These are phyloP conservation scores for Agroathelia rolfsii DNA, from an alignment of 1,284 basidiomycete species.

Conservation along the genomic window DNA sequence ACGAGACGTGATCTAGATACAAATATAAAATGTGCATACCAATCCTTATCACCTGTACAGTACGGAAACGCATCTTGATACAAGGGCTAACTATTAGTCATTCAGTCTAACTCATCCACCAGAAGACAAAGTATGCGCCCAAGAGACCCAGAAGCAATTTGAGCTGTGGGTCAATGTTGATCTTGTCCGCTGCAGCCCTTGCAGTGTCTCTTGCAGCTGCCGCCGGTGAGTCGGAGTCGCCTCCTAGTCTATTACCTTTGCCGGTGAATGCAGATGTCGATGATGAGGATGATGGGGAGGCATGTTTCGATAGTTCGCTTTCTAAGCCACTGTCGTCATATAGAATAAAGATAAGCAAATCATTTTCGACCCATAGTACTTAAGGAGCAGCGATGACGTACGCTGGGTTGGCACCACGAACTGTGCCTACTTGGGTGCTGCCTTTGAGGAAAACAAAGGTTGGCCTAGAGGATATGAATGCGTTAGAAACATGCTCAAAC, in stretches of 20 bases:
- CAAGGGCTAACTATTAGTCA: too few relatives aligned
- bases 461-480: slow-evolving; percentile 39
- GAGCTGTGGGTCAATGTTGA: slow-evolving; percentile 52
- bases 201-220: slow-evolving; percentile 23
- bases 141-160: slow-evolving; percentile 52
- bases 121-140: slow-evolving; percentile 56
- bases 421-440: slow-evolving; percentile 52
- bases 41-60: too few relatives aligned
- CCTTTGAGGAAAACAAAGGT: slow-evolving; percentile 71
- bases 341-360: background rate
- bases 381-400: slow-evolving; percentile 23
- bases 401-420: slow-evolving; percentile 58
- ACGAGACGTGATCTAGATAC: too few relatives aligned
- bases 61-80: too few relatives aligned
- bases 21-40: too few relatives aligned
- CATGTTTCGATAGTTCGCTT: slow-evolving; percentile 41
- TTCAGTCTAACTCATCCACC: too few relatives aligned
- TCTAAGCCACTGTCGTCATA: slow-evolving; percentile 52
- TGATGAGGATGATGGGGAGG: slow-evolving; percentile 25
- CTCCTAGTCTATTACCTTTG: slow-evolving; percentile 60
- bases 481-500: slow-evolving; percentile 1
- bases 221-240: slow-evolving; percentile 22
- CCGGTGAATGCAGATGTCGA: slow-evolving; percentile 47
- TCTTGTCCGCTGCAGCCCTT: slow-evolving; percentile 22
- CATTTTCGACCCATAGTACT: background rate